Evolutionary conservation across 495 filamentous ascomycete genomes (phyloP).

Genomic region (Neurospora africana): DNA sequence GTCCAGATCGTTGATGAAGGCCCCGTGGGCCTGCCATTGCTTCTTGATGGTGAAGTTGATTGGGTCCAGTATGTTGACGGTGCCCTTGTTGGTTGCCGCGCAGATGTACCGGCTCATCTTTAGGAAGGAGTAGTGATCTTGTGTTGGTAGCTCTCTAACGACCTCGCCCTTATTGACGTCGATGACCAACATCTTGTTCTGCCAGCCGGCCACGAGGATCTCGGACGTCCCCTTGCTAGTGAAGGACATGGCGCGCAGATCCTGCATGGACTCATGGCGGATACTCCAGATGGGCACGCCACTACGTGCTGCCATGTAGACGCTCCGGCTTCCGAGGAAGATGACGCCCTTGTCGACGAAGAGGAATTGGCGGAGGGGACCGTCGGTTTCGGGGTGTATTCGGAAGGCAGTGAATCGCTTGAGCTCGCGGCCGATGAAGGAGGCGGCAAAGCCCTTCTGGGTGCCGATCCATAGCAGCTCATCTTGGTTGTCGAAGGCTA

Average conservation of each 20-base stretch:
- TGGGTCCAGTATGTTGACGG: constrained; percentile 76
- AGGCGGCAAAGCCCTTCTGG: constrained; percentile 66
- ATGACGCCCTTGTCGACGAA: constrained; percentile 82
- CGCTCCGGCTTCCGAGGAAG: constrained; percentile 60
- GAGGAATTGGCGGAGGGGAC: constrained; percentile 65
- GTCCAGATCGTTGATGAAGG: constrained; percentile 89
- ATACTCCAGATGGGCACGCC: constrained; percentile 82
- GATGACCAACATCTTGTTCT: constrained; percentile 78
- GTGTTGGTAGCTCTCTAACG: constrained; percentile 57
- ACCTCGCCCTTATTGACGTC: constrained; percentile 80
- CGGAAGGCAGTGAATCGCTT: constrained; percentile 62
- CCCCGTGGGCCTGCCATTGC: constrained; percentile 76
- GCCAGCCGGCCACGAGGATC: constrained; percentile 76
- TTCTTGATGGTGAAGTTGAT: constrained; percentile 65
- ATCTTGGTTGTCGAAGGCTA: constrained; percentile 78
- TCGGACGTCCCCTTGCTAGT: constrained; percentile 71
- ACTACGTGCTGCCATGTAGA: constrained; percentile 76
- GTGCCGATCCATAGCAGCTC: constrained; percentile 90
- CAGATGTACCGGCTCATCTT: constrained; percentile 83
- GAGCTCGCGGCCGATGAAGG: constrained; percentile 74
- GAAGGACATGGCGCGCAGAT: constrained; percentile 88
- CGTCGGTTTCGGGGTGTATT: constrained; percentile 55
- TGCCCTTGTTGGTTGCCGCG: constrained; percentile 75
- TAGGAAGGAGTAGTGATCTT: constrained; percentile 78
- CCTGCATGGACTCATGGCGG: constrained; percentile 60